Evolutionary conservation across 1,139 yeast genomes (phyloP), one percentile per base, ranked within the genome.

Genomic region (Zygosaccharomyces sapae): DNA sequence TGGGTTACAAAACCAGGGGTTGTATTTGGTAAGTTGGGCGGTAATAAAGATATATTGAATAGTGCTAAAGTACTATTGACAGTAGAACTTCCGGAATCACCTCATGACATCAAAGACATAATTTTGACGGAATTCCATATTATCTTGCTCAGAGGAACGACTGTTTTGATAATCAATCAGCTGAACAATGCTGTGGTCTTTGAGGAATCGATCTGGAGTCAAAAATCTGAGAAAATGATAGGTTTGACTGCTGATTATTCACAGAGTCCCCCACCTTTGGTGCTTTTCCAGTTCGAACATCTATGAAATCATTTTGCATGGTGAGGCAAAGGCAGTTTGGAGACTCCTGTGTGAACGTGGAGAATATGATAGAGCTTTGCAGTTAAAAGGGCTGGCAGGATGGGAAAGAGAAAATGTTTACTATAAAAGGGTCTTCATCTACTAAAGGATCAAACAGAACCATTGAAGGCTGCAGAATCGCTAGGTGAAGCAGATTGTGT

Each of bases 311-410:
- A 74, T 86, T 3, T 71, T 86, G 7, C 76, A 74, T 29, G 77
- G 85, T 55, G 97, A 92, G 62, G 73, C 81, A 5, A 70, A 75
- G 4, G 83, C 86, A 20, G 82, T 89, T 3, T 88, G 97, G 96
- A 77, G 76, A 52, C 75, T 83, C 5, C 75, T 86, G 62, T 73
- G 85, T 48, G 79, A 77, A 38, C 73, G 78, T 59, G 76, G 79
- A 1, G 73, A 78, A 48, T 90, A 74, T 64, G 86, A 83, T 13
- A 80, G 80, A 45, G 97, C 97, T 0, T 68, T 89, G 41, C 58
- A 67, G 2, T 67, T 79, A 16, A 55, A 68, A 10, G 66, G 69
- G n/a, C 73, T 75, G 43, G 61, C 72, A 3, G 65, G 63, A 4
- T 70, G 75, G 24, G 59, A 60, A 42, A 69, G 64, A 51, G 88